Percentiles rank a stretch among this genome's conserved stretches.
These are phyloP conservation scores for Mucor lusitanicus DNA, from an alignment of 371 early-diverging fungal genomes.

Conservation along the genomic window DNA sequence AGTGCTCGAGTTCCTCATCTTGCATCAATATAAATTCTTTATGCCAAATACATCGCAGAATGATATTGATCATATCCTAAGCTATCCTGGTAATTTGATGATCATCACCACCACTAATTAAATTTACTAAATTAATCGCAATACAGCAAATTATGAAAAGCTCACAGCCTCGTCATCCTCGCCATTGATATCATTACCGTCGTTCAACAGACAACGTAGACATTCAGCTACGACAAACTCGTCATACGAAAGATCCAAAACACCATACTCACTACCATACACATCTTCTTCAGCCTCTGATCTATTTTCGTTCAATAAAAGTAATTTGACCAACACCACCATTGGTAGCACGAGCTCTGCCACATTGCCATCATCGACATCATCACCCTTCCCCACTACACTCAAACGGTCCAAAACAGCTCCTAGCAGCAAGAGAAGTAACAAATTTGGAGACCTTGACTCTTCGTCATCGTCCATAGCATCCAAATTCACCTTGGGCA, in stretches of 20 bases:
- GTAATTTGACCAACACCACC: not conserved
- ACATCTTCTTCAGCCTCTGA: conserved; percentile 1
- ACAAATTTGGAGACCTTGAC: conserved; percentile 17
- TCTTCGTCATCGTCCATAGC: conserved; percentile 14
- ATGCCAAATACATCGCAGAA: conserved; percentile 21
- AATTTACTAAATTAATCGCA: not conserved
- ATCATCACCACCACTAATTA: not conserved
- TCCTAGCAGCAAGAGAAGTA: conserved; percentile 17
- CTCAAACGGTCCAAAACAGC: conserved; percentile 25
- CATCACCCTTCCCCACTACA: not conserved
- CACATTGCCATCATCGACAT: not conserved
- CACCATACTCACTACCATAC: conserved; percentile 1
- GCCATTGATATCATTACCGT: not conserved
- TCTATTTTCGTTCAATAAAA: not conserved
- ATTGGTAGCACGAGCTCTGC: not conserved
- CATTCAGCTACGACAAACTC: not conserved
- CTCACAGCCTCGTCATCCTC: not conserved
- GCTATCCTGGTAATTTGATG: conserved; percentile 6
- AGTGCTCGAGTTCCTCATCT: conserved; percentile 60
- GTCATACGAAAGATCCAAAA: not conserved
- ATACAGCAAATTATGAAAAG: not conserved
- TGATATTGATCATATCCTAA: not conserved
- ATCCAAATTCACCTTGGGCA: not conserved
- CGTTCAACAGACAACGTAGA: not conserved
- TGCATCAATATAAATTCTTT: conserved; percentile 36